phyloP scores from a whole-genome alignment of 148 eudicot genomes.

The Euryodendron excelsum region DNA sequence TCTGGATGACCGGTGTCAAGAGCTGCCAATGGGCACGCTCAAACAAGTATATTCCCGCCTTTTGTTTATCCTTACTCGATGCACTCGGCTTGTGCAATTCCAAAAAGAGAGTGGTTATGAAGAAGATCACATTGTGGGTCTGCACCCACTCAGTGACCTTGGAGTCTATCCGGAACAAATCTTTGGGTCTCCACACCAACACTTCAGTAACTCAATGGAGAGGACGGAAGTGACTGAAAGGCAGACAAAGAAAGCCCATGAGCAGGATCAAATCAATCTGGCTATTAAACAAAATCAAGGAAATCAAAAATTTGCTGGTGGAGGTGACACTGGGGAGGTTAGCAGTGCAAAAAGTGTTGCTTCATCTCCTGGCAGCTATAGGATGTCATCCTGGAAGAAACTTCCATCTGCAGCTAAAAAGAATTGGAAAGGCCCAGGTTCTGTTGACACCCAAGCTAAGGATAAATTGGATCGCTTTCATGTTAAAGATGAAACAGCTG shows the following conservation, averaged over 20 bases:
- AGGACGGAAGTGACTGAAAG: constrained; percentile 42
- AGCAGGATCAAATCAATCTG: constrained; percentile 36
- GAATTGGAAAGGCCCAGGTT: constrained; percentile 42
- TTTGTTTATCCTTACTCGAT: constrained; percentile 87
- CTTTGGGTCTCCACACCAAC: constrained; percentile 28
- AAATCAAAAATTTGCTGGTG: constrained; percentile 17
- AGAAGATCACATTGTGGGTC: constrained; percentile 58
- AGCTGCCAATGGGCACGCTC: constrained; percentile 72
- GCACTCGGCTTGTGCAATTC: constrained; percentile 89
- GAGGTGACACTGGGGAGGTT: constrained; percentile 53
- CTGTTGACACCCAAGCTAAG: constrained; percentile 45
- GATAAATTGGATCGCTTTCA: constrained; percentile 43
- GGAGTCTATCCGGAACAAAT: constrained; percentile 76
- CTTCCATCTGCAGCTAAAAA: constrained; percentile 76
- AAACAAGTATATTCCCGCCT: constrained; percentile 88
- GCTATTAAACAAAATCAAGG: constrained; percentile 36
- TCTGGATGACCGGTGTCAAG: constrained; percentile 93
- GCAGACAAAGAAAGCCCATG: constrained; percentile 37
- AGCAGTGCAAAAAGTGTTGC: constrained; percentile 68
- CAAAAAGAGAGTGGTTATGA: constrained; percentile 91
- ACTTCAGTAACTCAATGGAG: constrained; percentile 17
- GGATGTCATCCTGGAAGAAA: constrained; percentile 95
- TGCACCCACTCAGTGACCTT: constrained; percentile 88
- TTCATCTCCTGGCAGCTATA: constrained; percentile 67
- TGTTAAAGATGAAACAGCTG: constrained; percentile 38